Evolutionary conservation across 2,329 filamentous ascomycete species (phyloP).

Genomic region (Didymellaceae sp.): DNA sequence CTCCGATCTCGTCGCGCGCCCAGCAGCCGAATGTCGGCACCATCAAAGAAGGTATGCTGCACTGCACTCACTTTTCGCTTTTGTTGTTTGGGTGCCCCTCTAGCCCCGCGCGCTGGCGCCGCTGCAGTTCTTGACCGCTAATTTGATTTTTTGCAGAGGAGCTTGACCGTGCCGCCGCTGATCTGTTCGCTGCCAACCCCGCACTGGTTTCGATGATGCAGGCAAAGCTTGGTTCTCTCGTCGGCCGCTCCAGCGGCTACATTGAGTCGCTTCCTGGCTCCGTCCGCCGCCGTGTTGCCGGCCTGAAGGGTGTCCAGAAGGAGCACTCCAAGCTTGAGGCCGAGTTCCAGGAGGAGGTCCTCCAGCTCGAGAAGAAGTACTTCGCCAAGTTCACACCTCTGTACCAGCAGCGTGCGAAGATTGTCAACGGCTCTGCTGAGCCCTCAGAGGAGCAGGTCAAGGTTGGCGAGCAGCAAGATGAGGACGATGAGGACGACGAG

Average conservation of each 20-base stretch:
- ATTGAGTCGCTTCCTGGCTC: conserved; percentile 91
- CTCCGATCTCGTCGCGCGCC: conserved; percentile 96
- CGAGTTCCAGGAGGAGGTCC: conserved; percentile 97
- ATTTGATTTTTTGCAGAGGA: conserved; percentile 70
- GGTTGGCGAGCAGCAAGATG: conserved; percentile 81
- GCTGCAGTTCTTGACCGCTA: conserved; percentile 44
- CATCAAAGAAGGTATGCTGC: conserved; percentile 88
- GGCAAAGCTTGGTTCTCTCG: conserved; percentile 89
- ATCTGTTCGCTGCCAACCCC: conserved; percentile 94
- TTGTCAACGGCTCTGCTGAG: conserved; percentile 86
- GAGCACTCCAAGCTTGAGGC: conserved; percentile 98
- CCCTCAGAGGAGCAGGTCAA: conserved; percentile 87
- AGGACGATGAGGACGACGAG: conserved; percentile 67
- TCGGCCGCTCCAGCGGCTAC: conserved; percentile 95
- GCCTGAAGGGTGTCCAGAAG: conserved; percentile 97
- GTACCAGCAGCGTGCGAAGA: conserved; percentile 91
- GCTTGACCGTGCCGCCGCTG: conserved; percentile 85
- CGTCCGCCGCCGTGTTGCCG: conserved; percentile 91
- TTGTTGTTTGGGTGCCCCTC: conserved; percentile 32
- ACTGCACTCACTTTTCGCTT: conserved; percentile 21
- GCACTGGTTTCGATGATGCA: conserved; percentile 97
- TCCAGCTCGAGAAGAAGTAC: conserved; percentile 99
- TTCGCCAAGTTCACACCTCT: conserved; percentile 98
- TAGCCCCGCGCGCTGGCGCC: conserved; percentile 34
- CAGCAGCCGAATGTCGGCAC: conserved; percentile 92